phyloP scores from a whole-genome alignment of 768 basidiomycete genomes.

The Chalciporus piperatus region DNA sequence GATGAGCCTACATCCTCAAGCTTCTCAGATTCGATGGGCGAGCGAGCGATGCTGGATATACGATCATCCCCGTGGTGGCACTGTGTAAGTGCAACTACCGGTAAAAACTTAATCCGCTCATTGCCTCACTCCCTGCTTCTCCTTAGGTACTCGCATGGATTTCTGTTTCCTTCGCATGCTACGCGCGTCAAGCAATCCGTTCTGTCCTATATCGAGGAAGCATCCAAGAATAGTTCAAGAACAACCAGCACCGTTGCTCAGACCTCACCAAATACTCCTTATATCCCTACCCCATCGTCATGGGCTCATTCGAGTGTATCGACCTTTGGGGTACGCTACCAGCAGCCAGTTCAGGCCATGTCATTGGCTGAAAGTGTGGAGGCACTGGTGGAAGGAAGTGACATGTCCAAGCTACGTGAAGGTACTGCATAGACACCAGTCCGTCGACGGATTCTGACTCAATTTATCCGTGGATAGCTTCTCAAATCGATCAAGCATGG shows the following conservation, averaged over 20 bases:
- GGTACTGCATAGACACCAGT: conserved; percentile 35
- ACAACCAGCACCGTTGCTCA: conserved; percentile 24
- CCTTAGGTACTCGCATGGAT: conserved; percentile 89
- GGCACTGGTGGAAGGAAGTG: conserved; percentile 89
- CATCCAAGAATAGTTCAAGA: conserved; percentile 34
- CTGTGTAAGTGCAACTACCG: conserved; percentile 61
- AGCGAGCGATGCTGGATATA: conserved; percentile 97
- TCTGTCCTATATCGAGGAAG: conserved; percentile 48
- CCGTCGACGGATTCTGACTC: conserved; percentile 1
- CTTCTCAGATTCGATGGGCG: conserved; percentile 79
- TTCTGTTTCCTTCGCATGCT: conserved; percentile 88
- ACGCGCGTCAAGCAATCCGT: conserved; percentile 61
- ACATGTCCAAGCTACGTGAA: conserved; percentile 71
- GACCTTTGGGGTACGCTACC: conserved; percentile 76
- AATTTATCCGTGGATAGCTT: conserved; percentile 46
- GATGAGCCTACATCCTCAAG: conserved; percentile 84
- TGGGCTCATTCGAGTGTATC: conserved; percentile 86
- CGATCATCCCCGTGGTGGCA: conserved; percentile 92
- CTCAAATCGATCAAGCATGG: conserved; percentile 68
- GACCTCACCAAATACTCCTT: conserved; percentile 17
- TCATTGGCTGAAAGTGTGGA: conserved; percentile 74
- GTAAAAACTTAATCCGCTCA: conserved; percentile 1
- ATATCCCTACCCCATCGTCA: conserved; percentile 47
- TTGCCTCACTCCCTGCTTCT: neutral
- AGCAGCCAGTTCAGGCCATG: conserved; percentile 63